A percentile compares a stretch with the other conserved stretches of the same genome.
Conservation (phyloP, 1,284 basidiomycete species). For the Malassezia obtusa region DNA sequence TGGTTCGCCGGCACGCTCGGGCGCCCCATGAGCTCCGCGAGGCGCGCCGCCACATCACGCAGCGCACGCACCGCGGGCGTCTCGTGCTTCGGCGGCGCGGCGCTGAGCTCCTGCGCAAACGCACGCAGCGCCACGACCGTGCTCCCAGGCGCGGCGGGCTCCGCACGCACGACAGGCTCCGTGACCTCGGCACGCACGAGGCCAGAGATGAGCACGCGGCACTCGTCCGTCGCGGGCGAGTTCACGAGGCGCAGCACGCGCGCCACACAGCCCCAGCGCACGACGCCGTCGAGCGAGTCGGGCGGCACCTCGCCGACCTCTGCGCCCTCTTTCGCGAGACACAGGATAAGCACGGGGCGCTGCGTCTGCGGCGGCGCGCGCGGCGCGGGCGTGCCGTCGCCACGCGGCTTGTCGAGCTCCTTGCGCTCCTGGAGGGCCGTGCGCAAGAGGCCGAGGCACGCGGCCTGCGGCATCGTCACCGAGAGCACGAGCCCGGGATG, state of each 20-base stretch:
- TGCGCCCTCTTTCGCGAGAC: slow-evolving; percentile 5
- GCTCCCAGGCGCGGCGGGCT: background rate
- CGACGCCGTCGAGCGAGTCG: slow-evolving; percentile 28
- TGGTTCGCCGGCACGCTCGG: background rate
- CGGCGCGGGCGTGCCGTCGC: background rate
- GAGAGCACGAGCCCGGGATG: slow-evolving; percentile 44
- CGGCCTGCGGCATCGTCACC: slow-evolving; percentile 37
- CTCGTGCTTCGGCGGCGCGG: slow-evolving; percentile 10
- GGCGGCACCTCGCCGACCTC: slow-evolving; percentile 13
- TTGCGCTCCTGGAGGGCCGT: slow-evolving; percentile 29
- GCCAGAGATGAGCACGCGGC: slow-evolving; percentile 40
- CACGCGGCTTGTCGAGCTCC: background rate
- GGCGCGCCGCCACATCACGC: slow-evolving; percentile 24
- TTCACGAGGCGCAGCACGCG: slow-evolving; percentile 41
- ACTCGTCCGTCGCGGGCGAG: slow-evolving; percentile 37
- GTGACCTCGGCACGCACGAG: slow-evolving; percentile 33
- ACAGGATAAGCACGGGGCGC: slow-evolving; percentile 6
- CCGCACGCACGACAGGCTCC: background rate
- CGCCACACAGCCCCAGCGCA: slow-evolving; percentile 40
- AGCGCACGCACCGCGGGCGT: slow-evolving; percentile 26
- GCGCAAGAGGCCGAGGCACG: slow-evolving; percentile 43
- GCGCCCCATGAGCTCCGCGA: slow-evolving; percentile 25
- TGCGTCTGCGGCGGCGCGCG: background rate
- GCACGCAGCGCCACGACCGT: slow-evolving; percentile 3
- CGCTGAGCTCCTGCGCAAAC: slow-evolving; percentile 18